Evolutionary conservation across 148 eudicot species (phyloP), one percentile per base, ranked within the genome.

Genomic region (Suaeda aralocaspica): DNA sequence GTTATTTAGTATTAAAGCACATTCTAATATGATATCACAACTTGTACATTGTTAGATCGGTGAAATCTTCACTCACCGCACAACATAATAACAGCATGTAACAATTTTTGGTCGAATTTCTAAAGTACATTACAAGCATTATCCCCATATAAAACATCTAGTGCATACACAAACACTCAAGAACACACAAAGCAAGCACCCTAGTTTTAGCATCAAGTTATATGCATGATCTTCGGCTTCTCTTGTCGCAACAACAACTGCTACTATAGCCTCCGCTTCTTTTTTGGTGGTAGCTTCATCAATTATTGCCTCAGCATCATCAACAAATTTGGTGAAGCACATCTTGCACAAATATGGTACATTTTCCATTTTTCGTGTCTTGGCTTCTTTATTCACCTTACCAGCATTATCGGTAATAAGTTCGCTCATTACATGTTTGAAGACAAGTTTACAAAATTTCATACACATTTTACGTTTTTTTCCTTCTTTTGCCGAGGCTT

Each of bases 151-250:
- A 34, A 3, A 60, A 60, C 44, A 60, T 44, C 42, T 33, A n/a
- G 26, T 9, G 44, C 42, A 60, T 13, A 34, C 18, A 60, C 26
- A 16, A 19, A n/a, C 64, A 60, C 12, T 8, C 2, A 57, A 25
- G 9, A 14, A 60, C n/a, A 60, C 24, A 60, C 44, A 33, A n/a
- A n/a, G n/a, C 8, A 60, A 33, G 26, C 64, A 60, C 42, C 64
- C 24, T 6, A 33, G 9, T 34, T 16, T 33, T 0, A 60, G 15
- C 64, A 60, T 31, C 24, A 60, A 34, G 14, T 36, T 10, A 4
- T 34, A 60, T n/a, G 64, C 44, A 34, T 44, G 44, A 34, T 42
- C n/a, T 26, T 59, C 64, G 18, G 41, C 42, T 59, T 59, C 42
- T 30, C 41, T 31, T 7, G 7, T 30, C 24, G 12, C 64, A 14